These are phyloP conservation scores for Alternaria sp. DNA, from an alignment of 2,329 filamentous ascomycete species.

Conservation along the genomic window DNA sequence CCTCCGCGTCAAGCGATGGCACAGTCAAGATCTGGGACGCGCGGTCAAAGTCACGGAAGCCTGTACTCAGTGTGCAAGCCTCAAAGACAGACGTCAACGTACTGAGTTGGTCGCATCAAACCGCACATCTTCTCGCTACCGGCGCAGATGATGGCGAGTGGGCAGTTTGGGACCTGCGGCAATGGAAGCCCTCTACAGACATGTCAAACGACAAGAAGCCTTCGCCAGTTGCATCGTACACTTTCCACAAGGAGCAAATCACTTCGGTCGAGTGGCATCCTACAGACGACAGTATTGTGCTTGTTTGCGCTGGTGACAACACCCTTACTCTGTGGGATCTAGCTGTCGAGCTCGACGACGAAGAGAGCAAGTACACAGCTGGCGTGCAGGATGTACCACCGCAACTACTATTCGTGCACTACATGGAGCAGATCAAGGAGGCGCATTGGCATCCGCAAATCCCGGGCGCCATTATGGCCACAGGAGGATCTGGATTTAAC, in stretches of 20 bases:
- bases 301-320: constrained; percentile 90
- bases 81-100: constrained; percentile 92
- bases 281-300: constrained; percentile 93
- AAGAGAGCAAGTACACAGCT: constrained; percentile 90
- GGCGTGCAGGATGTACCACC: constrained; percentile 90
- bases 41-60: constrained; percentile 84
- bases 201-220: constrained; percentile 62
- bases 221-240: constrained; percentile 88
- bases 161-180: constrained; percentile 94
- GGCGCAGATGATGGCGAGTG: constrained; percentile 93
- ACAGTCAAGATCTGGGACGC: constrained; percentile 97
- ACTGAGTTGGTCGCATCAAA: constrained; percentile 91
- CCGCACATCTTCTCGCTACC: constrained; percentile 86
- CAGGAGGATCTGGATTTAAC: constrained; percentile 83
- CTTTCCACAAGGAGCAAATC: constrained; percentile 96
- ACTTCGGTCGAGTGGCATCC: constrained; percentile 98
- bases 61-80: constrained; percentile 86
- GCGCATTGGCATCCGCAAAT: constrained; percentile 98
- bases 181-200: constrained; percentile 78
- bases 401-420: constrained; percentile 95
- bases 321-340: constrained; percentile 97
- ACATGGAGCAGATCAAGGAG: constrained; percentile 94
- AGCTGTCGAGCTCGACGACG: constrained; percentile 94
- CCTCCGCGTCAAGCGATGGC: constrained; percentile 91
- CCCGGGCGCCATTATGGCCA: constrained; percentile 86